Percentiles rank a stretch among this genome's conserved stretches.
Conservation (phyloP, 192 early-diverging fungal genomes). For the Podila clonocystis region DNA sequence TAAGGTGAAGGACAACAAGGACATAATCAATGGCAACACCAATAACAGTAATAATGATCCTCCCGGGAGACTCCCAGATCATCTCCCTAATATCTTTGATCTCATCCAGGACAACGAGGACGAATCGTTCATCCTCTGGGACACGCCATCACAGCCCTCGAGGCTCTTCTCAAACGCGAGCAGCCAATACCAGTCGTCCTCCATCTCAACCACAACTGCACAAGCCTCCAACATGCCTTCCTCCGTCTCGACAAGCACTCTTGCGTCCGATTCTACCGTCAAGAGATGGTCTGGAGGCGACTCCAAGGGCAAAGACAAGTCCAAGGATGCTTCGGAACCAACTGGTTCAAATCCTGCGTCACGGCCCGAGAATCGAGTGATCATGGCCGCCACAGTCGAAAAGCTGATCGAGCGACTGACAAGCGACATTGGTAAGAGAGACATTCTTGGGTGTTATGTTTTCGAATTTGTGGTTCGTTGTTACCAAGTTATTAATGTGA, state of each 20-base stretch:
- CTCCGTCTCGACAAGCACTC: not conserved
- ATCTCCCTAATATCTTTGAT: slow-evolving; percentile 31
- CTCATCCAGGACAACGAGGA: slow-evolving; percentile 29
- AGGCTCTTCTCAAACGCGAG: not conserved
- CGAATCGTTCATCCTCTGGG: slow-evolving; percentile 43
- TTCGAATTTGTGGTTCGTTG: not conserved
- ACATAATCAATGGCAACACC: not conserved
- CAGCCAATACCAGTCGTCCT: not conserved
- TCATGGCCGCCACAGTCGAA: slow-evolving; percentile 68
- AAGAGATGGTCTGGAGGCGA: slow-evolving; percentile 35
- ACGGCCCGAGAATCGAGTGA: slow-evolving; percentile 20
- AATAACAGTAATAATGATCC: not conserved
- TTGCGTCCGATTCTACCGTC: not conserved
- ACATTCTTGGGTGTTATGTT: not conserved
- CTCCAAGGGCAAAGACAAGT: slow-evolving; percentile 16
- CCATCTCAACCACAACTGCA: not conserved
- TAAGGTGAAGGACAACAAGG: not conserved
- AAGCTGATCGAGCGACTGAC: slow-evolving; percentile 66
- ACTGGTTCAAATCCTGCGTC: not conserved
- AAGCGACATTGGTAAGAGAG: slow-evolving; percentile 55
- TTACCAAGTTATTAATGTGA: not conserved
- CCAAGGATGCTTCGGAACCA: not conserved
- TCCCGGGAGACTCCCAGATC: slow-evolving; percentile 7
- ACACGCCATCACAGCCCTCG: slow-evolving; percentile 1
- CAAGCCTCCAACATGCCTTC: slow-evolving; percentile 7